These are phyloP conservation scores for Ajuga reptans DNA, from an alignment of 305 asterid species.

Conservation along the genomic window DNA sequence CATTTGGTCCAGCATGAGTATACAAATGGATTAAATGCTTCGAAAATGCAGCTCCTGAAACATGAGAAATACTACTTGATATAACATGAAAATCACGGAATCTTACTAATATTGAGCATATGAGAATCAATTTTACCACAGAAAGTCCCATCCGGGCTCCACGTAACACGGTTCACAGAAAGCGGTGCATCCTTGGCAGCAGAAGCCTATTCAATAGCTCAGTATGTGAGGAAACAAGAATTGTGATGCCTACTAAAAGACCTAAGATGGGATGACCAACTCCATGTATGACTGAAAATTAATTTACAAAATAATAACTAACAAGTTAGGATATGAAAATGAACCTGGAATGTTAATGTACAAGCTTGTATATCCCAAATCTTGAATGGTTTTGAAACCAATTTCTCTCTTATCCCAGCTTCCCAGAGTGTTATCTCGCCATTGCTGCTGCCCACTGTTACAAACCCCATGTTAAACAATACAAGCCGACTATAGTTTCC, in stretches of 20 bases:
- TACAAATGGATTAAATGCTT: slow-evolving; percentile 71
- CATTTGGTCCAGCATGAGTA: slow-evolving; percentile 53
- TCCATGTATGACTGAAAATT: slow-evolving; percentile 1
- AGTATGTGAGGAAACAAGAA: slow-evolving; percentile 23
- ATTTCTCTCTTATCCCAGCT: slow-evolving; percentile 66
- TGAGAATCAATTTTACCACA: slow-evolving; percentile 43
- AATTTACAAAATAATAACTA: slow-evolving; percentile 1
- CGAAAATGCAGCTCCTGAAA: slow-evolving; percentile 75
- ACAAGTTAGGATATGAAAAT: slow-evolving; percentile 4
- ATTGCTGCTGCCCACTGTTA: slow-evolving; percentile 67
- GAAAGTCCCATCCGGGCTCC: slow-evolving; percentile 81
- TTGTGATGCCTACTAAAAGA: not conserved
- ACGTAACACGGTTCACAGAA: slow-evolving; percentile 65
- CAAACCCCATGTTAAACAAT: slow-evolving; percentile 11
- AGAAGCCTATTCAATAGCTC: slow-evolving; percentile 58
- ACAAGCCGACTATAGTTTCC: slow-evolving; percentile 7
- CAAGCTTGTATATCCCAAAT: slow-evolving; percentile 68
- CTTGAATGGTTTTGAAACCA: slow-evolving; percentile 66
- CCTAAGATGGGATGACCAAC: slow-evolving; percentile 6
- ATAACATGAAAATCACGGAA: slow-evolving; percentile 9
- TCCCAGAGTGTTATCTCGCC: slow-evolving; percentile 87
- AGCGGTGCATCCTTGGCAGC: slow-evolving; percentile 71
- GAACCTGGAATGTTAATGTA: slow-evolving; percentile 62
- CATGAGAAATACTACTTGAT: slow-evolving; percentile 24
- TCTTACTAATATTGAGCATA: slow-evolving; percentile 3